These are phyloP conservation scores for Cyclotella baltica DNA, from an alignment of 108 stramenopile genomes.

Conservation along the genomic window DNA sequence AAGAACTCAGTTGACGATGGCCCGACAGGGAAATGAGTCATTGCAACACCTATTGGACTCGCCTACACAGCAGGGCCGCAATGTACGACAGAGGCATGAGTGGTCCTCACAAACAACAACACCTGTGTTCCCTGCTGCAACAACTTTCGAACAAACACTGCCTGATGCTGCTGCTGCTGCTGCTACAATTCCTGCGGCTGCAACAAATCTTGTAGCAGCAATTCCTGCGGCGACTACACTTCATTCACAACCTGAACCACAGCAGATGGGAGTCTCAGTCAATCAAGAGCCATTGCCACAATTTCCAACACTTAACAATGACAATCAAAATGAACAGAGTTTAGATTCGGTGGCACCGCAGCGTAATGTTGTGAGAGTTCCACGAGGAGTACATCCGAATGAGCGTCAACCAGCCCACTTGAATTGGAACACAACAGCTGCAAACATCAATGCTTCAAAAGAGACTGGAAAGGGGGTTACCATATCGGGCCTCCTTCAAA, in stretches of 20 bases:
- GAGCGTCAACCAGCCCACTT: not conserved
- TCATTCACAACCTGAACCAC: too few species aligned
- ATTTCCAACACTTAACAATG: not conserved
- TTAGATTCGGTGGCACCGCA: not conserved
- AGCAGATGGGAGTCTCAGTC: too few species aligned
- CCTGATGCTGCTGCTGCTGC: not conserved
- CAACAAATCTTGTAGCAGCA: too few species aligned
- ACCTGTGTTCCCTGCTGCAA: not conserved
- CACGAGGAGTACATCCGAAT: not conserved
- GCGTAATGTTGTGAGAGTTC: not conserved
- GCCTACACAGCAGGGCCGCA: not conserved
- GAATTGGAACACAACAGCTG: not conserved
- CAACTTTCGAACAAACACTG: not conserved
- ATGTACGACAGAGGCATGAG: not conserved
- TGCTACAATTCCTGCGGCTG: not conserved
- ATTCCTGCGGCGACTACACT: too few species aligned
- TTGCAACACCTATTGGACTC: not conserved
- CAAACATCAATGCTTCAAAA: not conserved
- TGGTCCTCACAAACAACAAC: not conserved
- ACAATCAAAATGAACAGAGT: not conserved
- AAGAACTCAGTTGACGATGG: not conserved
- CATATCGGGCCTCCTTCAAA: not conserved
- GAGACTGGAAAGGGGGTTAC: not conserved
- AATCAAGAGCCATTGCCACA: not conserved
- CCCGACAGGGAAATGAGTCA: not conserved